A percentile compares a stretch with the other conserved stretches of the same genome.
phyloP scores from a whole-genome alignment of 1,284 basidiomycete genomes.

The Trichosporon coremiiforme region DNA sequence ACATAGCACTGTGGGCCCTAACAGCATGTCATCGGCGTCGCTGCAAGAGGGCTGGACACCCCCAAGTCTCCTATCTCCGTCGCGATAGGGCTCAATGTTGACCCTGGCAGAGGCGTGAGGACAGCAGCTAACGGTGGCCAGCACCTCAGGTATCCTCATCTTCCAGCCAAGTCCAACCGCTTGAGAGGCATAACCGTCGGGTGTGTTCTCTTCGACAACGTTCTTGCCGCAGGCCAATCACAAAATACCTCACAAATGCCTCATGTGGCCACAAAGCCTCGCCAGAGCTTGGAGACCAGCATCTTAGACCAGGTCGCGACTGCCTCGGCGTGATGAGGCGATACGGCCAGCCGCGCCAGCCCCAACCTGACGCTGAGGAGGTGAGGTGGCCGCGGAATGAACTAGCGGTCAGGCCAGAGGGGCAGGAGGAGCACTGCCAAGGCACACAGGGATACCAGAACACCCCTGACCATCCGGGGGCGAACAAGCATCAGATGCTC shows the following conservation, averaged over 20 bases:
- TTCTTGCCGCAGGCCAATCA: neutral
- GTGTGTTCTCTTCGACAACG: neutral
- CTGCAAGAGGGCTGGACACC: too few relatives aligned
- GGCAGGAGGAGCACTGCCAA: neutral
- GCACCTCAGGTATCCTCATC: too few relatives aligned
- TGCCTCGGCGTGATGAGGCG: neutral
- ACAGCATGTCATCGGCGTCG: too few relatives aligned
- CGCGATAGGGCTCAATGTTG: too few relatives aligned
- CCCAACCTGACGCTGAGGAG: neutral
- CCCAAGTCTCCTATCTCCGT: too few relatives aligned
- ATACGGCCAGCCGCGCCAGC: neutral
- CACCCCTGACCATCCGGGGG: neutral
- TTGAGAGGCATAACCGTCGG: too few relatives aligned
- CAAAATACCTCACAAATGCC: neutral
- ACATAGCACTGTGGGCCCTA: too few relatives aligned
- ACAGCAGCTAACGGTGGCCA: too few relatives aligned
- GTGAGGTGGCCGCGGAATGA: neutral
- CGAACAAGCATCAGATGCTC: constrained; percentile 11
- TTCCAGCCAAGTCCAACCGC: too few relatives aligned
- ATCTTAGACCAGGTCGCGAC: neutral
- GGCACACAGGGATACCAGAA: neutral
- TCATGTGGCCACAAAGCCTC: too few relatives aligned
- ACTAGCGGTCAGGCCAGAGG: neutral
- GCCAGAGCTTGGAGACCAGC: neutral
- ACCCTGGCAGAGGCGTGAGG: too few relatives aligned